phyloP scores from a whole-genome alignment of 306 rosid genomes.

The Rosa persica region DNA sequence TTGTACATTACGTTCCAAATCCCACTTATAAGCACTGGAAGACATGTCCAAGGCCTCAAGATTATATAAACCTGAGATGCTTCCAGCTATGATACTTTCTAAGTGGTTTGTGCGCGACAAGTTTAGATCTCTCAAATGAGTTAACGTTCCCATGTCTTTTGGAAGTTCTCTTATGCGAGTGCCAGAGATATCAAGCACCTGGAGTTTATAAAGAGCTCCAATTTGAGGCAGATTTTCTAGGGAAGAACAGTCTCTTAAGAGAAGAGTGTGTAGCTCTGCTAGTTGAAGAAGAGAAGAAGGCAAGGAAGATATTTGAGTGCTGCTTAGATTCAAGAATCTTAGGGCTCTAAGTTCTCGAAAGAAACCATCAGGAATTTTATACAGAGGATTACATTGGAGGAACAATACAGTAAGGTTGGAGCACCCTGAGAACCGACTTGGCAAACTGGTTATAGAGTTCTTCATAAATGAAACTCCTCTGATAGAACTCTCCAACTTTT shows the following conservation, averaged over 20 bases:
- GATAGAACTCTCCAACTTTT: not conserved
- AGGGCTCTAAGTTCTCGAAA: constrained; percentile 12
- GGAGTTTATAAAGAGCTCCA: constrained; percentile 12
- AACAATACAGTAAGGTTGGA: constrained; percentile 10
- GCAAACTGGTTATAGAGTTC: constrained; percentile 5
- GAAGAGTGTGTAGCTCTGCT: constrained; percentile 23
- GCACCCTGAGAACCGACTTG: not conserved
- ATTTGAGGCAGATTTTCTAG: constrained; percentile 19
- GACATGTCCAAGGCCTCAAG: constrained; percentile 21
- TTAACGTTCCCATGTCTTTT: constrained; percentile 6
- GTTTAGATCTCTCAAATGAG: constrained; percentile 5
- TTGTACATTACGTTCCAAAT: constrained; percentile 8
- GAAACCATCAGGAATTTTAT: constrained; percentile 2
- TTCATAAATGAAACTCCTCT: constrained; percentile 22
- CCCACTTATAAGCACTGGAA: constrained; percentile 21
- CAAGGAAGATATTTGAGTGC: constrained; percentile 12
- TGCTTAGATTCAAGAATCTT: constrained; percentile 18
- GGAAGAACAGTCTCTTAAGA: constrained; percentile 13
- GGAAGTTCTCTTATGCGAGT: constrained; percentile 19
- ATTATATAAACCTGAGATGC: constrained; percentile 9
- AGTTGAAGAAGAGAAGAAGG: constrained; percentile 25
- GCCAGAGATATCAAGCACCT: constrained; percentile 11
- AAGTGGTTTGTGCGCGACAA: not conserved
- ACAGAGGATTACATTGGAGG: constrained; percentile 20
- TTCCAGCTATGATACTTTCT: constrained; percentile 11